Conservation (phyloP, 1,139 yeast species). For the Yueomyces sp. region DNA sequence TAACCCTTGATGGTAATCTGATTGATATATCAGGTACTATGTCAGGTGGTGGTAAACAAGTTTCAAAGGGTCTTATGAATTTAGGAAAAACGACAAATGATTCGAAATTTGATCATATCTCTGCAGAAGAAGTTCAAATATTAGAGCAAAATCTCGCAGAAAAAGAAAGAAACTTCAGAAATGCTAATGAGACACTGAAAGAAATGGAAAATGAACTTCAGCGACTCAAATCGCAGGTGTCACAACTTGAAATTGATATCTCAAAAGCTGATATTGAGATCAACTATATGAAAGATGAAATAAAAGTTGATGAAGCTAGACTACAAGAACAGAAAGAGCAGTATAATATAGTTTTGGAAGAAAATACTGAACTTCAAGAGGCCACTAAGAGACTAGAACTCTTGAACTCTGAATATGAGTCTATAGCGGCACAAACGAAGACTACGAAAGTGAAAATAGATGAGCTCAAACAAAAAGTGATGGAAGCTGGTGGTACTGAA, state of each 20-base stretch:
- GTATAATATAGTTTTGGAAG: slow-evolving; percentile 8
- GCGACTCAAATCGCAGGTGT: slow-evolving; percentile 50
- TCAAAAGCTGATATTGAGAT: slow-evolving; percentile 55
- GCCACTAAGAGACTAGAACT: slow-evolving; percentile 25
- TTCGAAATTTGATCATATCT: slow-evolving; percentile 12
- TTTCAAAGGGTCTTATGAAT: slow-evolving; percentile 32
- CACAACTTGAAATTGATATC: slow-evolving; percentile 54
- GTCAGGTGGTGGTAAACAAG: slow-evolving; percentile 86
- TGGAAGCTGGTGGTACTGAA: slow-evolving; percentile 87
- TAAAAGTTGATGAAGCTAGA: slow-evolving; percentile 15
- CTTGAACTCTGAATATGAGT: slow-evolving; percentile 17
- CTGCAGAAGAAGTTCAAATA: slow-evolving; percentile 48
- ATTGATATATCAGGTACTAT: slow-evolving; percentile 95
- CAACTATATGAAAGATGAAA: slow-evolving; percentile 36
- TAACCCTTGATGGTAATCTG: slow-evolving; percentile 82
- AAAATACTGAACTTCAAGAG: slow-evolving; percentile 27
- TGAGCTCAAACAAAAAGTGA: slow-evolving; percentile 57
- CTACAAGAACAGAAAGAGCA: slow-evolving; percentile 20
- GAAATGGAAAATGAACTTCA: slow-evolving; percentile 51
- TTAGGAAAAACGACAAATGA: slow-evolving; percentile 15
- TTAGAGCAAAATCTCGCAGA: slow-evolving; percentile 41
- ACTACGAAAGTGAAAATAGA: slow-evolving; percentile 49
- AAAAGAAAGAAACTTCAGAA: slow-evolving; percentile 44
- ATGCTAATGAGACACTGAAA: slow-evolving; percentile 39
- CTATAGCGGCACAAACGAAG: slow-evolving; percentile 41